Evolutionary conservation across 2,329 filamentous ascomycete genomes (phyloP).

Genomic region (Tolypocladium cylindrosporum): DNA sequence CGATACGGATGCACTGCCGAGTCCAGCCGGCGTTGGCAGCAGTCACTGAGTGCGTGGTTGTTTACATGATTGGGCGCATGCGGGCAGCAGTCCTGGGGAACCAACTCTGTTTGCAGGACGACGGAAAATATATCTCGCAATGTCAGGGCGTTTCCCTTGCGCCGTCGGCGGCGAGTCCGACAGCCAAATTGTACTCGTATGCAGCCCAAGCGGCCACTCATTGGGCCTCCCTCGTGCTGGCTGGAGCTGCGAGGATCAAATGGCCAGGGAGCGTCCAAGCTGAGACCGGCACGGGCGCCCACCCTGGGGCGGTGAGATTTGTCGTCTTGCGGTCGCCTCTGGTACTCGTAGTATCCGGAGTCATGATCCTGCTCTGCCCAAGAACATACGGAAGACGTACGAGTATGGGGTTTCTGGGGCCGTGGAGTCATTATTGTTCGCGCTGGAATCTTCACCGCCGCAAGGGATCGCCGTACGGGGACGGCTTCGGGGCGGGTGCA

Average conservation of each 20-base stretch:
- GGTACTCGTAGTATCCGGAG: not conserved
- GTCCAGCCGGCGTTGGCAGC: not conserved
- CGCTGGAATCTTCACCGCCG: not conserved
- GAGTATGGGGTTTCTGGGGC: not conserved
- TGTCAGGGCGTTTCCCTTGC: not conserved
- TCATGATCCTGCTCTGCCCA: not conserved
- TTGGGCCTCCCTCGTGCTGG: not conserved
- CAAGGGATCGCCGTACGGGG: not conserved
- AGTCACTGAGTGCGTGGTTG: not conserved
- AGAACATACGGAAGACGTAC: not conserved
- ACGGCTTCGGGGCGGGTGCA: no score
- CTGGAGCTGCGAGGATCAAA: not conserved
- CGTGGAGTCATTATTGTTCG: not conserved
- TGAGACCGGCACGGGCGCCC: conserved; percentile 8
- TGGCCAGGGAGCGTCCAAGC: conserved; percentile 7
- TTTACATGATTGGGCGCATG: not conserved
- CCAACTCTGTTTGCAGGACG: not conserved
- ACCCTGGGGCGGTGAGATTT: not conserved
- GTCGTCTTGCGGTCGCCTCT: not conserved
- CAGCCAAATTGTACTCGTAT: not conserved
- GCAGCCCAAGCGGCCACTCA: not conserved
- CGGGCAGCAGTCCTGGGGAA: not conserved
- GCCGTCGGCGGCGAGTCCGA: not conserved
- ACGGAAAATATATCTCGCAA: not conserved
- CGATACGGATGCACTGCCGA: not conserved